Conservation (phyloP, 768 basidiomycete species). For the Leccinum variicolor region DNA sequence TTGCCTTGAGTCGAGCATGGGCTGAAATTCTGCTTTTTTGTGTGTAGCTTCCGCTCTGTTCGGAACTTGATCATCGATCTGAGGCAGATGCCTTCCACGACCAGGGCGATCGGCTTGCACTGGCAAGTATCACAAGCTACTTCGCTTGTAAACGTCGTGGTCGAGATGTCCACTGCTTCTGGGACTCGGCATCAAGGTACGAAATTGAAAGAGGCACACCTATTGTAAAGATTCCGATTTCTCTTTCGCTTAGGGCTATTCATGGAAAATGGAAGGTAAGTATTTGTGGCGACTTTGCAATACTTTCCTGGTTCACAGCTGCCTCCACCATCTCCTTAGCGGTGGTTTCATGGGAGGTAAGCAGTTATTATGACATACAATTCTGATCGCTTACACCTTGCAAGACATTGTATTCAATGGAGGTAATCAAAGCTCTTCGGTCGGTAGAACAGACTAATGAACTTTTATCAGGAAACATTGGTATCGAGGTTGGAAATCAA, state of each 20-base stretch:
- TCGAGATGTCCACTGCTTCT: constrained; percentile 62
- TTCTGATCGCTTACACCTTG: constrained; percentile 23
- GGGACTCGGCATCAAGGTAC: constrained; percentile 68
- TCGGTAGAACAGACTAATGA: constrained; percentile 25
- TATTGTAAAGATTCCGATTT: background rate
- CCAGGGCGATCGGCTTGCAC: constrained; percentile 64
- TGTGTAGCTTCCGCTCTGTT: constrained; percentile 59
- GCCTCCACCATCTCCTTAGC: constrained; percentile 14
- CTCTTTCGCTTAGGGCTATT: constrained; percentile 40
- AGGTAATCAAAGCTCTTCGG: constrained; percentile 14
- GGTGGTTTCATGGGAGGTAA: constrained; percentile 57
- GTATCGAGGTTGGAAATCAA: constrained; percentile 75
- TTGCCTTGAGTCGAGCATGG: background rate
- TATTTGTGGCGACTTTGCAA: background rate
- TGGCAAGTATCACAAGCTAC: constrained; percentile 84
- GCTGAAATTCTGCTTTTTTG: background rate
- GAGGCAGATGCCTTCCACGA: constrained; percentile 48
- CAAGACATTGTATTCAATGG: constrained; percentile 44
- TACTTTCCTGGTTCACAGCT: background rate
- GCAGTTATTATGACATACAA: constrained; percentile 2
- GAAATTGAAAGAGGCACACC: background rate
- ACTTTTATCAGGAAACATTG: constrained; percentile 43
- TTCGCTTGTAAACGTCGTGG: constrained; percentile 65
- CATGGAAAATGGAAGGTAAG: constrained; percentile 71
- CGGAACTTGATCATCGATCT: constrained; percentile 75